Percentiles rank a stretch among this genome's conserved stretches.
These are phyloP conservation scores for Pseudogymnoascus sp. DNA, from an alignment of 2,329 filamentous ascomycete species.

Conservation along the genomic window DNA sequence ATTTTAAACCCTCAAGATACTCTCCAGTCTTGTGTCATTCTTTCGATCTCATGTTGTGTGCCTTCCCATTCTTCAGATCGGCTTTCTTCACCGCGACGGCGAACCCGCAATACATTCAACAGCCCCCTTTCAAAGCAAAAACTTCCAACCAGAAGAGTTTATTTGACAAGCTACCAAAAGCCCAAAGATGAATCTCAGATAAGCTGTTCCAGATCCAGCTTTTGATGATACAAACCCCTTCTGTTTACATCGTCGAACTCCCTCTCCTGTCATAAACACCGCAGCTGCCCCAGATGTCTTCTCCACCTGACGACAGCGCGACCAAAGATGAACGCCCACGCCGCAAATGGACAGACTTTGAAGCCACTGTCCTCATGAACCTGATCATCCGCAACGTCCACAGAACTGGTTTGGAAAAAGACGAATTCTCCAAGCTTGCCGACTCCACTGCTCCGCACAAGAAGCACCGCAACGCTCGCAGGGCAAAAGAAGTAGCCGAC, in stretches of 20 bases:
- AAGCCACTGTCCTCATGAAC: neutral
- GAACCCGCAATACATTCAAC: neutral
- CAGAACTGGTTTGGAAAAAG: neutral
- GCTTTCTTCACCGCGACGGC: neutral
- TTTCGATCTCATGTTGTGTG: neutral
- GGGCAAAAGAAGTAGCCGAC: neutral
- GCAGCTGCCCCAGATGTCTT: neutral
- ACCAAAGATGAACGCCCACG: neutral
- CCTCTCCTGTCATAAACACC: neutral
- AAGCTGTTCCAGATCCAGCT: neutral
- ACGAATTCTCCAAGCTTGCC: neutral
- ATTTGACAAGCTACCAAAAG: neutral
- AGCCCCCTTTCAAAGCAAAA: neutral
- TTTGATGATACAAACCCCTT: neutral
- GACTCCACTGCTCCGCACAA: neutral
- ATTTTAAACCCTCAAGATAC: neutral
- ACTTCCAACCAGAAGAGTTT: neutral
- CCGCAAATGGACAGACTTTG: neutral
- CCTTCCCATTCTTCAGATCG: neutral
- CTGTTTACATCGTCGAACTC: neutral
- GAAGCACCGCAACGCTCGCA: neutral
- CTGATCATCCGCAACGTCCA: neutral
- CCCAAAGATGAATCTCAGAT: neutral
- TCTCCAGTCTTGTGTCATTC: neutral
- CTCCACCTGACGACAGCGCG: neutral